A percentile compares a stretch with the other conserved stretches of the same genome.
Evolutionary conservation across 306 rosid genomes (phyloP).

Genomic region (Acacia confusa): DNA sequence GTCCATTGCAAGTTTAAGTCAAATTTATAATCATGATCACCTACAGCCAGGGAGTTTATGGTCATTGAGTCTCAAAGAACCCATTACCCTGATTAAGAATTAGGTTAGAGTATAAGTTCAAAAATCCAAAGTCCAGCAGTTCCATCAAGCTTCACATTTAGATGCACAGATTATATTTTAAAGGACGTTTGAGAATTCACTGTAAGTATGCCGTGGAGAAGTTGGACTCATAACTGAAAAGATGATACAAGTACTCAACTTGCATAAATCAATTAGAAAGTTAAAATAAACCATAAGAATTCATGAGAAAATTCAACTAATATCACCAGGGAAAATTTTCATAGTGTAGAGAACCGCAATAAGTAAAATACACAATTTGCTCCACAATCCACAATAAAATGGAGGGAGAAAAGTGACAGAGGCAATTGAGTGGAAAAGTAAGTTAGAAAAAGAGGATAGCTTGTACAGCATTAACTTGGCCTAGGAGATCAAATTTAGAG

Average conservation of each 20-base stretch:
- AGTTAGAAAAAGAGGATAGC: neutral
- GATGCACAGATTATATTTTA: neutral
- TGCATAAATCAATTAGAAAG: neutral
- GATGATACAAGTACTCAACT: neutral
- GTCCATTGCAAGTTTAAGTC: neutral
- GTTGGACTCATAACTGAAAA: constrained; percentile 1
- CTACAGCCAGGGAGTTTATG: constrained; percentile 4
- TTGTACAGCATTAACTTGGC: neutral
- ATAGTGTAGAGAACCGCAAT: neutral
- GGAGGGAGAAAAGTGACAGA: neutral
- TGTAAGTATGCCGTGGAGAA: neutral
- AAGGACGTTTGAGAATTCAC: neutral
- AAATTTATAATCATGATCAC: constrained; percentile 11
- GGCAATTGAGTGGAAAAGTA: neutral
- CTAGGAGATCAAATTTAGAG: neutral
- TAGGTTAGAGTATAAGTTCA: neutral
- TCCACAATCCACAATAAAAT: neutral
- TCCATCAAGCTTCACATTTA: neutral
- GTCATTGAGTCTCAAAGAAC: neutral
- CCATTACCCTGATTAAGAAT: neutral
- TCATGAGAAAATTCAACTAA: neutral
- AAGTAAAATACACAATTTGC: neutral
- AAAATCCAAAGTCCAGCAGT: neutral
- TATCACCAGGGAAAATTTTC: neutral
- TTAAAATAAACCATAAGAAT: neutral